Conservation (phyloP, 306 rosid species). For the Vicia faba region DNA sequence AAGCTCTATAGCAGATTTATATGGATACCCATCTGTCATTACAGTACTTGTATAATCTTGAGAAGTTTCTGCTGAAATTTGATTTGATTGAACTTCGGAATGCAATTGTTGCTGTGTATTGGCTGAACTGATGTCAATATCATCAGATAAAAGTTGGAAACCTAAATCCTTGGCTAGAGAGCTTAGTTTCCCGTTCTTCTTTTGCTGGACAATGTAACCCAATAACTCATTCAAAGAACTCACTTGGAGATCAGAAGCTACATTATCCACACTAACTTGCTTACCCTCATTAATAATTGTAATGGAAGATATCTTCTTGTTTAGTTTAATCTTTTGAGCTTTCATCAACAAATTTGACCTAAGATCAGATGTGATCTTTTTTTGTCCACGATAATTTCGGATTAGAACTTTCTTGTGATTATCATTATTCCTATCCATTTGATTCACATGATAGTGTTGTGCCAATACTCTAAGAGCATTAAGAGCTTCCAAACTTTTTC, state of each 20-base stretch:
- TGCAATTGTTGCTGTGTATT: constrained; percentile 45
- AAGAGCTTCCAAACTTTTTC: constrained; percentile 65
- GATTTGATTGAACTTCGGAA: constrained; percentile 52
- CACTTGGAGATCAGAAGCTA: constrained; percentile 59
- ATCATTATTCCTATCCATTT: constrained; percentile 41
- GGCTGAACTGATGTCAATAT: constrained; percentile 63
- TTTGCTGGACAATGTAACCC: constrained; percentile 55
- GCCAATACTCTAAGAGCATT: constrained; percentile 72
- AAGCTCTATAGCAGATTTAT: constrained; percentile 45
- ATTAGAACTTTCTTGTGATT: constrained; percentile 44
- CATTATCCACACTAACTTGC: constrained; percentile 61
- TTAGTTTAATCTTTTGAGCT: constrained; percentile 55
- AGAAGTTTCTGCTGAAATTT: constrained; percentile 46
- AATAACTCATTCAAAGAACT: constrained; percentile 77
- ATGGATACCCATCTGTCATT: constrained; percentile 43
- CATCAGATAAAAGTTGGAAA: constrained; percentile 90
- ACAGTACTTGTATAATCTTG: constrained; percentile 42
- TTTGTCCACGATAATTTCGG: constrained; percentile 42
- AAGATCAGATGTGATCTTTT: constrained; percentile 52
- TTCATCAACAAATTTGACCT: constrained; percentile 58
- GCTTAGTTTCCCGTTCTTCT: constrained; percentile 64
- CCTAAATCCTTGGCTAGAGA: constrained; percentile 88
- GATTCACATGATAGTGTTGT: constrained; percentile 49
- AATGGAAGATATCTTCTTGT: constrained; percentile 63
- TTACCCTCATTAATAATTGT: constrained; percentile 67